phyloP scores from a whole-genome alignment of 305 asterid genomes.

The Stenogyne calaminthoides region DNA sequence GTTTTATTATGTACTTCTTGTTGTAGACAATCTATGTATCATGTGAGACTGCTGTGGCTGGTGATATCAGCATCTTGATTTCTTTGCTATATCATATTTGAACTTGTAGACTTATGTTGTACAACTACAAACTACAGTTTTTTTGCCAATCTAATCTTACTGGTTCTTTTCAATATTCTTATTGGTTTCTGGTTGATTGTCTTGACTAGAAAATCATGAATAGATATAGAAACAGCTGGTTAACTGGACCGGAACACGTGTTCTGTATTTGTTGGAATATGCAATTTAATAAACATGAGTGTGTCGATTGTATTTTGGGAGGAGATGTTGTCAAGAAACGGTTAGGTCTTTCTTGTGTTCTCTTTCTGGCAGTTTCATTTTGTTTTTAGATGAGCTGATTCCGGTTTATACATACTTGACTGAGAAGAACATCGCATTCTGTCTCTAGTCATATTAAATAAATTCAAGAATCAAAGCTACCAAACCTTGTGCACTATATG shows the following conservation, averaged over 20 bases:
- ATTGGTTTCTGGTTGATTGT: neutral
- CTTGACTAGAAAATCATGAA: neutral
- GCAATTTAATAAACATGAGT: neutral
- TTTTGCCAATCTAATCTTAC: conserved; percentile 10
- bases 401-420: no score
- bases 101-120: neutral
- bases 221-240: neutral
- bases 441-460: neutral
- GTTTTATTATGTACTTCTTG: conserved; percentile 19
- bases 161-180: neutral
- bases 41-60: conserved; percentile 19
- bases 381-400: neutral
- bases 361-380: neutral
- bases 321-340: neutral
- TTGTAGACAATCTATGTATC: conserved; percentile 11
- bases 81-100: conserved; percentile 11
- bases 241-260: neutral
- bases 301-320: neutral
- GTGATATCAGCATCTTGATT: neutral
- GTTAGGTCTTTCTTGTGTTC: neutral
- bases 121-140: neutral
- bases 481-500: conserved; percentile 23
- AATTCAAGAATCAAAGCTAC: neutral
- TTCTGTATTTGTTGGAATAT: neutral
- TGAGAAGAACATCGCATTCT: neutral